Conservation (phyloP, 306 rosid genomes). For the Trifolium dubium region DNA sequence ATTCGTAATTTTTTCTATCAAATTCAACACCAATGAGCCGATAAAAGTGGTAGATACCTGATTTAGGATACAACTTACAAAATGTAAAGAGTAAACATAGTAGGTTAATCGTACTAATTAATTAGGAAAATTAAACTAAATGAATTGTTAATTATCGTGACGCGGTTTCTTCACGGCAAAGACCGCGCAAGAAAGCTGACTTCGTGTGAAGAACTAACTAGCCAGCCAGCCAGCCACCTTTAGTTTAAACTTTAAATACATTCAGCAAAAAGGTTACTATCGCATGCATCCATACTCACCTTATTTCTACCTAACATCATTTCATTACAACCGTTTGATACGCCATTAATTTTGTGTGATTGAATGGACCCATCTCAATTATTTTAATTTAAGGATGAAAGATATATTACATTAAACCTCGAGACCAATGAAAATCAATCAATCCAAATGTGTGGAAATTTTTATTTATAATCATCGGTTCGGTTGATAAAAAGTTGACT, state of each 20-base stretch:
- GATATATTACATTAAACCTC: slow-evolving; percentile 1
- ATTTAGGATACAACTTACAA: too few species aligned
- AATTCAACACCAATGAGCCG: too few species aligned
- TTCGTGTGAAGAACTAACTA: slow-evolving; percentile 12
- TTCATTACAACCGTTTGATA: not conserved
- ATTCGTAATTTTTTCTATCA: too few species aligned
- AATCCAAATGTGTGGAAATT: slow-evolving; percentile 18
- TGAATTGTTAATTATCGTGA: not conserved
- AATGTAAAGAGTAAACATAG: too few species aligned
- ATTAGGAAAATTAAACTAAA: not conserved
- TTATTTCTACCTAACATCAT: slow-evolving; percentile 2
- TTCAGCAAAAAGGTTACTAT: not conserved
- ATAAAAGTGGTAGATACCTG: too few species aligned
- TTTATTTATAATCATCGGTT: too few species aligned
- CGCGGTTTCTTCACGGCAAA: slow-evolving; percentile 48
- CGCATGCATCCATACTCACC: not conserved
- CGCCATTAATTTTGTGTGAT: not conserved
- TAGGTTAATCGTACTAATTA: too few species aligned
- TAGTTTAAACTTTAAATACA: not conserved
- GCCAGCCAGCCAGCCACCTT: not conserved
- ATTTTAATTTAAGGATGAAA: not conserved
- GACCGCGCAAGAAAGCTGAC: slow-evolving; percentile 50
- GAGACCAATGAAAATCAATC: slow-evolving; percentile 8
- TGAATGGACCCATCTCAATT: not conserved
- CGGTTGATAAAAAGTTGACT: too few species aligned